phyloP scores from a whole-genome alignment of 768 basidiomycete species.

The Podaxis sp. region DNA sequence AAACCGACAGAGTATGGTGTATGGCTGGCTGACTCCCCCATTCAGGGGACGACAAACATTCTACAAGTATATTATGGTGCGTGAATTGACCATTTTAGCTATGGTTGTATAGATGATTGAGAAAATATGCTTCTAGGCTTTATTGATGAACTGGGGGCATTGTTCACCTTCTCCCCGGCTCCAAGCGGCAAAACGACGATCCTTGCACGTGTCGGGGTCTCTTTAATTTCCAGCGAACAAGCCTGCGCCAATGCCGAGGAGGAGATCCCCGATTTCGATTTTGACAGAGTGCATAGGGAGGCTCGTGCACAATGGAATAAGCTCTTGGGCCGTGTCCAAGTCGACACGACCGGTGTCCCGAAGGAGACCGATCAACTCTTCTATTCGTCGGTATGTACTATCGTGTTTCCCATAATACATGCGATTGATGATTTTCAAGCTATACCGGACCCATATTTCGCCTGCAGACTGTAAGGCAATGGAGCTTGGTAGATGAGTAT shows the following conservation, averaged over 20 bases:
- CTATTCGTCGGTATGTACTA: constrained; percentile 52
- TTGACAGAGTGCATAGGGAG: constrained; percentile 44
- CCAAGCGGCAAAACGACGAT: constrained; percentile 41
- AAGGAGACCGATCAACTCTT: constrained; percentile 52
- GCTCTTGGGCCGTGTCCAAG: constrained; percentile 51
- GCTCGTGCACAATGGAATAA: constrained; percentile 57
- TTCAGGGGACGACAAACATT: constrained; percentile 43
- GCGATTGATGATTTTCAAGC: constrained; percentile 24
- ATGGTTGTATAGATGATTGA: not conserved
- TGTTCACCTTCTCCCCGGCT: constrained; percentile 50
- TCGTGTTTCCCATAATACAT: not conserved
- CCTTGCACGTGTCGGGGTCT: constrained; percentile 63
- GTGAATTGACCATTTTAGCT: constrained; percentile 8
- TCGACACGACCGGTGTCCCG: constrained; percentile 47
- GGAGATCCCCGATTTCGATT: constrained; percentile 60
- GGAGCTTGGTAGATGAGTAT: not conserved
- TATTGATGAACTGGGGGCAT: constrained; percentile 49
- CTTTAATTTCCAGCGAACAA: constrained; percentile 58
- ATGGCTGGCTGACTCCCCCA: constrained; percentile 50
- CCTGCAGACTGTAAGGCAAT: constrained; percentile 60
- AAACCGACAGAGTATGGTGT: constrained; percentile 56
- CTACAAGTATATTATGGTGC: constrained; percentile 50
- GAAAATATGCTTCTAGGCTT: constrained; percentile 33
- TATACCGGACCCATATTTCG: constrained; percentile 62
- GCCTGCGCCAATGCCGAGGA: constrained; percentile 61